Percentiles rank a stretch among this genome's conserved stretches.
Evolutionary conservation across 192 early-diverging fungal species (phyloP).

Genomic region (Rhizophagus prolifer): DNA sequence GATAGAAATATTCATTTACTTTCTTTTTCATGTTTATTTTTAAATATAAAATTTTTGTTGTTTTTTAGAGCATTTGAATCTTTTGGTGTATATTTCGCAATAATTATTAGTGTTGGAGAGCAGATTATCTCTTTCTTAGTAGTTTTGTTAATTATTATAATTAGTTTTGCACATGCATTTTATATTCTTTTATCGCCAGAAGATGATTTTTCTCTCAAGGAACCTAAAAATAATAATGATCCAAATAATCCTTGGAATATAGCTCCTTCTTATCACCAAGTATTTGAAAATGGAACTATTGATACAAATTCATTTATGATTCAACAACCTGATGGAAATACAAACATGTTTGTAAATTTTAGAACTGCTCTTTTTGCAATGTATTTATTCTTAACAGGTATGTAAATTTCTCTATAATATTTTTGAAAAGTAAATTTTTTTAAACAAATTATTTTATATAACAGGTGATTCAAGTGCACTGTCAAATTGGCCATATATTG

Average conservation of each 20-base stretch:
- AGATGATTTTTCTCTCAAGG: no score
- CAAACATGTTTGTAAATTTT: neutral
- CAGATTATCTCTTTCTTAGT: neutral
- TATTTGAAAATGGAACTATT: no score
- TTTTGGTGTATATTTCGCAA: neutral
- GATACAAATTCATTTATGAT: no score
- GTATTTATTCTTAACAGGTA: no score
- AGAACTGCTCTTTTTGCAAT: neutral
- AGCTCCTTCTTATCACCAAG: neutral
- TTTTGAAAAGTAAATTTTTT: no score
- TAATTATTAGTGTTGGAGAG: neutral
- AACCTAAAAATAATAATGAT: neutral
- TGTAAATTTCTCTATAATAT: no score
- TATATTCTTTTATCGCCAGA: neutral
- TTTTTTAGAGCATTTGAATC: neutral
- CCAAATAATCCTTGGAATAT: neutral
- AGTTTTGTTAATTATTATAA: neutral
- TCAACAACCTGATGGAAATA: neutral
- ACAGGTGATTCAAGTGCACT: no score
- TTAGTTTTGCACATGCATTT: neutral
- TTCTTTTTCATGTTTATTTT: constrained; percentile 2
- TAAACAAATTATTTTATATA: no score
- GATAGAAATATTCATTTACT: no score
- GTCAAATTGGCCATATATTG: no score
- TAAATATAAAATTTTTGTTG: neutral